Conservation (phyloP, 345 rosid species). For the Brassica napus region DNA sequence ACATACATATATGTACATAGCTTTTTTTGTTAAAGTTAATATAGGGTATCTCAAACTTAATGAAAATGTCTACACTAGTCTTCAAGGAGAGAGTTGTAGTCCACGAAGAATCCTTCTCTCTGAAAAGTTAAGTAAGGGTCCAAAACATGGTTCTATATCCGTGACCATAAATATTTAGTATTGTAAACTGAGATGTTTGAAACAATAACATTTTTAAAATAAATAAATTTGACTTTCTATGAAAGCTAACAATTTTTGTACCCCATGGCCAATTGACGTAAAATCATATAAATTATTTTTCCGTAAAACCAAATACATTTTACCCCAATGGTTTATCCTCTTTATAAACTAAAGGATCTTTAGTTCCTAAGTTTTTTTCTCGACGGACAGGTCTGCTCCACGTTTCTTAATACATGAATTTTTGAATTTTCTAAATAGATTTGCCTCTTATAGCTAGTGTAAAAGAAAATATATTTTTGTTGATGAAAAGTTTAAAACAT, state of each 20-base stretch:
- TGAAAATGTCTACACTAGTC: too few species aligned
- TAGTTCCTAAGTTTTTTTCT: background rate
- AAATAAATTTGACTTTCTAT: background rate
- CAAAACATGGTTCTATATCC: too few species aligned
- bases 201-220: background rate
- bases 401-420: background rate
- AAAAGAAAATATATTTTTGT: background rate
- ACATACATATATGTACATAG: too few species aligned
- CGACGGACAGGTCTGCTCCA: background rate
- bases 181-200: background rate
- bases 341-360: background rate
- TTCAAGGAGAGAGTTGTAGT: too few species aligned
- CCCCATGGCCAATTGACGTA: background rate
- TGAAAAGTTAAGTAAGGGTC: too few species aligned
- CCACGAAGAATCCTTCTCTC: too few species aligned
- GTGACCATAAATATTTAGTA: too few species aligned
- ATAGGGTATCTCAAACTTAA: too few species aligned
- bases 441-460: background rate
- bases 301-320: background rate
- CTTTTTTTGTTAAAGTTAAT: too few species aligned
- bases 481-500: background rate
- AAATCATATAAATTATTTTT: background rate
- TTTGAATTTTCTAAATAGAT: background rate
- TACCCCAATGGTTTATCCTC: background rate
- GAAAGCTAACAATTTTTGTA: background rate